Base-by-base conservation (phyloP, 192 early-diverging fungal genomes). In the Dimargaris verticillata region DNA sequence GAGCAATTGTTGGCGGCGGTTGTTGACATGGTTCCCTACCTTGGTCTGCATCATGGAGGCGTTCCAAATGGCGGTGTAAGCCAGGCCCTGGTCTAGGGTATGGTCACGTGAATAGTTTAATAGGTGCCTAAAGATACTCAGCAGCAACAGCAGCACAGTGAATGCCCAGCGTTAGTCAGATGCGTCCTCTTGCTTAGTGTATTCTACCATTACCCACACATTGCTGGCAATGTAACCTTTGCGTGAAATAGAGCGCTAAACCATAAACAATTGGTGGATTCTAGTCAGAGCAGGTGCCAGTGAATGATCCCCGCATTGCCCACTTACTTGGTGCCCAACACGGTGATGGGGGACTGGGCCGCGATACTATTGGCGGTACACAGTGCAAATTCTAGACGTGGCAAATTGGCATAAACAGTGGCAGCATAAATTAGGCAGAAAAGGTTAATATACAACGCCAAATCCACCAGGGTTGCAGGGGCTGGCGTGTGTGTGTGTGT, bases 91-190 rank as follows among this genome's bases (percentile, higher is more conserved):
- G 43, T 78, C 75, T 0, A 93, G 86, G 10, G 83, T 77, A 65
- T 99, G 95, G 70, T 99, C 92, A 60, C 92, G 86, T 42, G 89
- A 88, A 70, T 86, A 89, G 66, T 90, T 93, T 51, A 97, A 79
- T 45, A 89, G 53, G 44, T 88, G 82, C 61, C 81, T 82, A 63
- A 6, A 41, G 9, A 61, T 1, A 26, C 18, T 22, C 12, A 9
- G 41, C 29, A 22, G 4, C 0, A 28, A 20, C 49, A 7, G 63
- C 20, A 61, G 41, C 28, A 57, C 14, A 20, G 60, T 41, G 4
- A 20, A 38, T 1, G 22, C 14, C 2, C 24, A 22, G 28, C 42
- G 33, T 7, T 7, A 38, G 33, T 38, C 33, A 38, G 33, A 2
- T 38, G 33, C 33, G 33, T 38, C 7, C 33, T 38, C 7, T 38